These are phyloP conservation scores for Alternaria hordeiaustralica DNA, from an alignment of 2,329 filamentous ascomycete genomes.

Conservation along the genomic window DNA sequence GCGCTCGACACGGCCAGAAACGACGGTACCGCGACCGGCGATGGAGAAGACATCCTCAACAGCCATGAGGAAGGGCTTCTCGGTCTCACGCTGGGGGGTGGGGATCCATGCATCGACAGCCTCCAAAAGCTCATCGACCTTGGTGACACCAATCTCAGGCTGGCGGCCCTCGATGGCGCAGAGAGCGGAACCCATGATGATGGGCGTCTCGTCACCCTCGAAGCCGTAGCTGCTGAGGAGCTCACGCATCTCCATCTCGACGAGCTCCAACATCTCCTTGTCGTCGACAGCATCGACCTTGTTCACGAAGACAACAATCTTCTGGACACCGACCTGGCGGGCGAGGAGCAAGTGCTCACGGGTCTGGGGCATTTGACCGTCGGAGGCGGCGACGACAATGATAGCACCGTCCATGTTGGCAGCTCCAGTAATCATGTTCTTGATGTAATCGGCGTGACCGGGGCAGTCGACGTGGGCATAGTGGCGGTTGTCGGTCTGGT, in stretches of 20 bases:
- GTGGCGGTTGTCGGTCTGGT: conserved; percentile 90
- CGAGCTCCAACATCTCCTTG: conserved; percentile 99
- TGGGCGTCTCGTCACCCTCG: conserved; percentile 96
- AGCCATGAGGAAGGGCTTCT: conserved; percentile 99
- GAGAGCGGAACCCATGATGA: conserved; percentile 95
- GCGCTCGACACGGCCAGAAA: conserved; percentile 96
- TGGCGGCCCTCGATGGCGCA: conserved; percentile 88
- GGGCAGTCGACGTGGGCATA: conserved; percentile 99
- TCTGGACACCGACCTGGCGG: conserved; percentile 97
- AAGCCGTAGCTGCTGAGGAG: conserved; percentile 92
- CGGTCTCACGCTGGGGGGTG: conserved; percentile 88
- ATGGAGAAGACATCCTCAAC: conserved; percentile 73
- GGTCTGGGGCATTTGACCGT: conserved; percentile 99
- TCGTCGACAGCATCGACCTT: conserved; percentile 98
- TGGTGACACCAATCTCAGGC: conserved; percentile 82
- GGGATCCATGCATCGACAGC: conserved; percentile 97
- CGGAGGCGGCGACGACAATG: conserved; percentile 96
- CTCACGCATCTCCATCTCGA: conserved; percentile 99
- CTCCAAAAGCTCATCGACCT: conserved; percentile 89
- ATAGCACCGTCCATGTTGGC: conserved; percentile 99
- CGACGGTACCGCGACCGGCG: conserved; percentile 90
- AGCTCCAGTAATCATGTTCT: conserved; percentile 99
- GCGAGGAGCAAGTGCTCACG: conserved; percentile 97
- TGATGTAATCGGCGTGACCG: conserved; percentile 99
- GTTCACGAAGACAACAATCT: conserved; percentile 99